Percentiles rank a stretch among this genome's conserved stretches.
phyloP scores from a whole-genome alignment of 2,329 filamentous ascomycete genomes.

The Chaetomium strumarium region DNA sequence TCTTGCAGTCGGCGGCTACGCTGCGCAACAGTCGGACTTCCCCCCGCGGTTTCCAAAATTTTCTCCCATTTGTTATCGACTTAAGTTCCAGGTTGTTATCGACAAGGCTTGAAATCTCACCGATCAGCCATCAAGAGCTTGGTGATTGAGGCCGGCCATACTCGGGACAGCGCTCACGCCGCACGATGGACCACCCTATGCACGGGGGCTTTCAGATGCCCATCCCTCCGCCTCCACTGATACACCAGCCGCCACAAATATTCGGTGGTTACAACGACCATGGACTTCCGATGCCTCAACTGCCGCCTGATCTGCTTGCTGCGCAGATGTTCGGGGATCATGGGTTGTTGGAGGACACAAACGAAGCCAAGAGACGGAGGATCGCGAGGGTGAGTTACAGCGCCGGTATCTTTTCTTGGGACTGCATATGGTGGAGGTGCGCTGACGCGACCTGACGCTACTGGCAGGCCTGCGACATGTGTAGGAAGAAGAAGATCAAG shows the following conservation, averaged over 20 bases:
- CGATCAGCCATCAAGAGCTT: background rate
- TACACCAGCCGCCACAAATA: conserved; percentile 63
- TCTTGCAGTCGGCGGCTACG: conserved; percentile 14
- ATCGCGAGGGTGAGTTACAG: conserved; percentile 68
- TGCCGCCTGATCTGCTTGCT: conserved; percentile 51
- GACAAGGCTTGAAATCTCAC: background rate
- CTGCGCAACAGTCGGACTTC: background rate
- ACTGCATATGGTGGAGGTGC: background rate
- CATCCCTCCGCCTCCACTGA: conserved; percentile 51
- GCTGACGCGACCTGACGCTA: conserved; percentile 9
- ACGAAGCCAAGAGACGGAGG: conserved; percentile 80
- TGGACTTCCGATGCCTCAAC: conserved; percentile 50
- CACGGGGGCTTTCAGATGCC: conserved; percentile 51
- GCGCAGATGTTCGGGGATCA: conserved; percentile 54
- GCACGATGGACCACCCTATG: conserved; percentile 47
- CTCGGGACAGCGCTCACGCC: conserved; percentile 2
- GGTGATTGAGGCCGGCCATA: background rate
- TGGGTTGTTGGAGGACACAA: conserved; percentile 56
- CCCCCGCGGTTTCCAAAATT: background rate
- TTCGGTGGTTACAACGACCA: conserved; percentile 59
- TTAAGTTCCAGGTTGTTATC: too few species aligned
- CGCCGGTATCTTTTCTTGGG: background rate
- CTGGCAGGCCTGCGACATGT: conserved; percentile 84
- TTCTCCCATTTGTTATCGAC: too few species aligned
- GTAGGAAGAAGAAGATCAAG: conserved; percentile 94